A percentile compares a stretch with the other conserved stretches of the same genome.
Evolutionary conservation across 371 early-diverging fungal species (phyloP).

Genomic region (Rhizomucor pusillus): DNA sequence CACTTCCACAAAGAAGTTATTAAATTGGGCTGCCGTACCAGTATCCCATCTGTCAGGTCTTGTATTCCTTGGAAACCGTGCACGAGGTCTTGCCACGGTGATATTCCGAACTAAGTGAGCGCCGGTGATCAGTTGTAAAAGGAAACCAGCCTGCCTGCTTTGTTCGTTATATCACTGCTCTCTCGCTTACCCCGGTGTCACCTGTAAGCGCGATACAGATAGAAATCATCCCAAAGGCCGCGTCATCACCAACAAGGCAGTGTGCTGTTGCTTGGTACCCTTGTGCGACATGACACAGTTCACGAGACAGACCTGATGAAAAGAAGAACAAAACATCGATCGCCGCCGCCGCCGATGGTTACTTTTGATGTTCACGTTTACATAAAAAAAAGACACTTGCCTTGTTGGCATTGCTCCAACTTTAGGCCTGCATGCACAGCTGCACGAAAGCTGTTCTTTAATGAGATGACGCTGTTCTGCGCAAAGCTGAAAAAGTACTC

Average conservation of each 20-base stretch:
- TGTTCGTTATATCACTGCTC: background rate
- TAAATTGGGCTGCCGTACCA: slow-evolving; percentile 21
- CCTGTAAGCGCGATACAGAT: slow-evolving; percentile 21
- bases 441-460: slow-evolving; percentile 15
- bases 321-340: background rate
- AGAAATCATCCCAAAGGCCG: slow-evolving; percentile 5
- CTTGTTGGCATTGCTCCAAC: slow-evolving; percentile 12
- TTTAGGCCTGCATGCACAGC: slow-evolving; percentile 8
- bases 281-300: slow-evolving; percentile 15
- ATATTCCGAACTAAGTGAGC: slow-evolving; percentile 4
- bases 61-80: slow-evolving; percentile 18
- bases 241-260: background rate
- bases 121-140: slow-evolving; percentile 5
- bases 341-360: background rate
- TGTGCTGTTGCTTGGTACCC: background rate
- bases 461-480: slow-evolving; percentile 21
- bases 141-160: slow-evolving; percentile 4
- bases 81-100: slow-evolving; percentile 8
- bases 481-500: slow-evolving; percentile 39
- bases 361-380: slow-evolving; percentile 1
- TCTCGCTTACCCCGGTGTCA: slow-evolving; percentile 20
- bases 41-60: slow-evolving; percentile 28
- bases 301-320: slow-evolving; percentile 12
- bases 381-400: slow-evolving; percentile 10
- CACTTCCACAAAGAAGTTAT: background rate